Base-by-base conservation (phyloP, 2,329 filamentous ascomycete genomes). In the Myotisia sp. region DNA sequence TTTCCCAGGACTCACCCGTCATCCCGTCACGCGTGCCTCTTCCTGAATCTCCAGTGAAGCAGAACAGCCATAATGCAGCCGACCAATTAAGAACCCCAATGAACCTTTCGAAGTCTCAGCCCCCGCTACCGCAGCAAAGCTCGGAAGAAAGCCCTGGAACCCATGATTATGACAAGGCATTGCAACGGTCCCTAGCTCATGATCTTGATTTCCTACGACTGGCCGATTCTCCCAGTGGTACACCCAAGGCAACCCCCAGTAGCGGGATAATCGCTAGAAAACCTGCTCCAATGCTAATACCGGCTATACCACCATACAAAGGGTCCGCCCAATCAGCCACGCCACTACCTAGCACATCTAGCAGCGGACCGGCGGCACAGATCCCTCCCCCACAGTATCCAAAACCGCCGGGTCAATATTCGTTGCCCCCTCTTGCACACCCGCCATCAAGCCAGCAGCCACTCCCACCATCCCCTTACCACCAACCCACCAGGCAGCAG, bases 1-100 rank as follows among this genome's bases (percentile, higher is more conserved):
- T 52, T 8, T 42, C 58, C 7, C 47, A 56, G 10, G 26, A 24
- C 14, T 40, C 42, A 2, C 42, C 40, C 27, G 19, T 38, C 17
- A 74, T 75, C 3, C 74, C 76, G 5, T 57, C 68, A 2, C 78
- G 72, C 45, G 62, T 73, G 7, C 67, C 76, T 10, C 60, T 79
- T 17, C 74, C 75, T 13, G 58, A 64, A 10, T 76, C 74, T 1
- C 71, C 74, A 3, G 59, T 64, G 21, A 74, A 73, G 49, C 48
- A 49, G 9, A 55, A 57, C 6, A 61, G 67, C 37, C 70, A 68
- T 6, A 68, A 71, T 14, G 53, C 58, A 31, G 31, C 37, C 24
- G 36, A 42, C 9, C 63, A 63, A 36, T 58, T 68, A 26, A 60
- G 63, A 44, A 64, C 67, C 10, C 62, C 64, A 4, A 49, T 60